phyloP scores from a whole-genome alignment of 495 filamentous ascomycete species.

The Pyronema omphalodes region DNA sequence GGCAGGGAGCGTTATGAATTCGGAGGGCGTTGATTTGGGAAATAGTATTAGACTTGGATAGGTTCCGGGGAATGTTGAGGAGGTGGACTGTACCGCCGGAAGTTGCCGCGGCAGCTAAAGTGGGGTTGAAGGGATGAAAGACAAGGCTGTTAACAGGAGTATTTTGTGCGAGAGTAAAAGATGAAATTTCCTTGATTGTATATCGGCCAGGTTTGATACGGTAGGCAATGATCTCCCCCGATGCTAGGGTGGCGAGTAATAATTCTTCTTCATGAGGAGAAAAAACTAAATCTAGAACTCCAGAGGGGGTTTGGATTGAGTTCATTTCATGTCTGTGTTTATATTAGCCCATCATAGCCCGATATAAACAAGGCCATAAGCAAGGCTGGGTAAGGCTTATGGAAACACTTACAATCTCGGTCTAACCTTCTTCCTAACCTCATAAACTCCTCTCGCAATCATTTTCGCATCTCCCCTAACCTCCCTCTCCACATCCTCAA shows the following conservation, averaged over 20 bases:
- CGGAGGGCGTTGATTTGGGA: neutral
- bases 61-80: neutral
- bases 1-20: neutral
- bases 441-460: conserved; percentile 1
- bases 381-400: neutral
- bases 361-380: neutral
- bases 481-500: conserved; percentile 3
- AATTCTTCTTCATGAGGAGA: conserved; percentile 1
- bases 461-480: conserved; percentile 4
- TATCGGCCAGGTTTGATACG: neutral
- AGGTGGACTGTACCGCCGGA: neutral
- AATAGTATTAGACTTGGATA: neutral
- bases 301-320: neutral
- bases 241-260: neutral
- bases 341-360: neutral
- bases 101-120: neutral
- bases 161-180: neutral
- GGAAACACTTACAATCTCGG: conserved; percentile 1
- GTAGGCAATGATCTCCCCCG: neutral
- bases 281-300: conserved; percentile 1
- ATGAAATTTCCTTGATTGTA: neutral
- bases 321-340: conserved; percentile 2
- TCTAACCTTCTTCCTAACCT: conserved; percentile 3
- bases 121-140: neutral
- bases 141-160: neutral